Conservation (phyloP, 2,329 filamentous ascomycete genomes). For the Penicillium sp. region DNA sequence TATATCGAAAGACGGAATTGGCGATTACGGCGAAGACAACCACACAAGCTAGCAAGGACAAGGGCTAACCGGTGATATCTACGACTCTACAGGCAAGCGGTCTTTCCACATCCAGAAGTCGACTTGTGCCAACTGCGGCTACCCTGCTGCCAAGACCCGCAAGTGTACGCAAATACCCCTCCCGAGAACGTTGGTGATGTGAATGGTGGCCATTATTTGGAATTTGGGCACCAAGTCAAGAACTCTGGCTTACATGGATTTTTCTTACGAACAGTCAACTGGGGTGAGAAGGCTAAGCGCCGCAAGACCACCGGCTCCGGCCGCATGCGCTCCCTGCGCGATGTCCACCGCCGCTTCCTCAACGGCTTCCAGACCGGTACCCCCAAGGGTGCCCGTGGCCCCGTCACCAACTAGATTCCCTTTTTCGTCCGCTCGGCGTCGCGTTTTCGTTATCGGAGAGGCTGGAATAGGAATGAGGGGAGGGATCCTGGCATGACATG, state of each 20-base stretch:
- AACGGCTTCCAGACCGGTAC: slow-evolving; percentile 94
- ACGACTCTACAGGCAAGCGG: slow-evolving; percentile 67
- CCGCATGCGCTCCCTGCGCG: slow-evolving; percentile 93
- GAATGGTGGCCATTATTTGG: slow-evolving; percentile 5
- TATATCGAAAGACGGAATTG: slow-evolving; percentile 10
- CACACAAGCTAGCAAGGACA: slow-evolving; percentile 10
- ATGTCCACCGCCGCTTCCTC: slow-evolving; percentile 87
- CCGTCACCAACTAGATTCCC: slow-evolving; percentile 46
- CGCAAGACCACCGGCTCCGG: slow-evolving; percentile 99
- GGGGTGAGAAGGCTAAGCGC: slow-evolving; percentile 99
- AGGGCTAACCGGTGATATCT: slow-evolving; percentile 29
- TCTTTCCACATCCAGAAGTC: slow-evolving; percentile 99
- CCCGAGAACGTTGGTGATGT: slow-evolving; percentile 9
- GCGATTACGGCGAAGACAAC: slow-evolving; percentile 10
- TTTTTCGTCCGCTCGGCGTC: slow-evolving; percentile 32
- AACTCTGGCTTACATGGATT: slow-evolving; percentile 29
- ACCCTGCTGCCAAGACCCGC: slow-evolving; percentile 93
- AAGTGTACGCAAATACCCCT: slow-evolving; percentile 72
- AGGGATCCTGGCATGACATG: slow-evolving; percentile 38
- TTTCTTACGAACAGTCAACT: slow-evolving; percentile 72
- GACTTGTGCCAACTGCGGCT: slow-evolving; percentile 93
- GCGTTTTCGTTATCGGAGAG: slow-evolving; percentile 39
- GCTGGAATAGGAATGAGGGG: slow-evolving; percentile 32
- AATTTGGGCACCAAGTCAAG: slow-evolving; percentile 2
- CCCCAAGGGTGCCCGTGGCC: slow-evolving; percentile 78